phyloP scores from a whole-genome alignment of 192 early-diverging fungal genomes.

The Backusella liffmaniae region DNA sequence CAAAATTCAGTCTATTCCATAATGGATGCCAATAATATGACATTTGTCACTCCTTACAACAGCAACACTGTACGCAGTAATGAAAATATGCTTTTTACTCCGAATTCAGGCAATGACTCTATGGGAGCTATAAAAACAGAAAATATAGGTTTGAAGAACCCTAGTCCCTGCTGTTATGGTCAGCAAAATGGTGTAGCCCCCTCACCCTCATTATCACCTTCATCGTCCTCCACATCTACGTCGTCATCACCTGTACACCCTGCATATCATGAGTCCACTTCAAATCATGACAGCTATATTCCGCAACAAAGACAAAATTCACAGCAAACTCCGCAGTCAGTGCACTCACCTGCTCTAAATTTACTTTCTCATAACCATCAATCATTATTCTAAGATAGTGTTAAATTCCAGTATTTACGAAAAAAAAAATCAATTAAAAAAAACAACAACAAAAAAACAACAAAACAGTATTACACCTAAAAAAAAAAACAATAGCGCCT shows the following conservation, averaged over 20 bases:
- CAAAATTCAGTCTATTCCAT: constrained; percentile 8
- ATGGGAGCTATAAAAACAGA: not conserved
- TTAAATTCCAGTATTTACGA: constrained; percentile 9
- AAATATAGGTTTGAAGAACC: not conserved
- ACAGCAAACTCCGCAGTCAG: constrained; percentile 9
- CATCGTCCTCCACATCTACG: constrained; percentile 13
- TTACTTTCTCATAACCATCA: constrained; percentile 14
- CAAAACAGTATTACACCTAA: not conserved
- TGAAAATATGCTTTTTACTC: constrained; percentile 2
- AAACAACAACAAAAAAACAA: not conserved
- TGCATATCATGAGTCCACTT: constrained; percentile 9
- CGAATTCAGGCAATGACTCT: not conserved
- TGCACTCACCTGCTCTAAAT: constrained; percentile 9
- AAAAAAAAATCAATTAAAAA: not conserved
- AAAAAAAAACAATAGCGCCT: constrained; percentile 7
- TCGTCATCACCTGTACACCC: constrained; percentile 17
- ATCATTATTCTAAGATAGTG: constrained; percentile 8
- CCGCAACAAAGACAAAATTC: not conserved
- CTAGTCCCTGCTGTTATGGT: constrained; percentile 1
- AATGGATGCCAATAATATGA: constrained; percentile 1
- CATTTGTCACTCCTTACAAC: not conserved
- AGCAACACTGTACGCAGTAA: not conserved
- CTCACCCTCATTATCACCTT: constrained; percentile 15
- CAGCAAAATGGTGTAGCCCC: not conserved
- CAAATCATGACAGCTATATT: constrained; percentile 9